Evolutionary conservation across 2,329 filamentous ascomycete genomes (phyloP), one percentile per base, ranked within the genome.

Genomic region (Xylariaceae sp.): DNA sequence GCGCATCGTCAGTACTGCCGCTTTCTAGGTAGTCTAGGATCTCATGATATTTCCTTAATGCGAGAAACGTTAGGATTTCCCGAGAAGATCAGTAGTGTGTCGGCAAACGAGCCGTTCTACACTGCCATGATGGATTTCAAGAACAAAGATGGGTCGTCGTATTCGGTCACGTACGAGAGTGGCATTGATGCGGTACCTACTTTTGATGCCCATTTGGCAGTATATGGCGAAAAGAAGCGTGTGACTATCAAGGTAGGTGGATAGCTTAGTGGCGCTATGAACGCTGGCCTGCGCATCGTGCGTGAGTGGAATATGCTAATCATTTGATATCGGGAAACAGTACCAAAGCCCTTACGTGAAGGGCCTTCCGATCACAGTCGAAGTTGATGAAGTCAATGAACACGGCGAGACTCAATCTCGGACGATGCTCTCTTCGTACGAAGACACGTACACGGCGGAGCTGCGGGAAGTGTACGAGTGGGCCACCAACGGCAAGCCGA

Each of bases 11-110:
- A 62, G 9, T 65, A 62, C 44, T 74, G 71, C 47, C 66, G 69
- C 1, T 73, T 78, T 47, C 63, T 80, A 5, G 71, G 68, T 2
- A 70, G 69, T 35, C 62, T 81, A 1, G 79, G 77, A 2, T 75
- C 73, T 3, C 78, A 83, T 50, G 79, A 82, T 53, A 58, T 83
- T 0, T 75, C 71, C 0, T 54, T 75, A 2, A 78, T 83, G 76
- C 68, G 79, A 11, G 79, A 83, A 58, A 72, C 70, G 1, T 58
- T 81, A 0, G 78, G 77, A 1, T 36, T 36, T 15, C 33, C 33
- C 5, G 33, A 36, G 4, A 36, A 36, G 33, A 36, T 36, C 15
- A 36, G 33, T 9, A 36, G 33, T 15, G 33, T 36, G 5, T 36
- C 33, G 12, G 33, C 33, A 12, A 44, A 51, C 38, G 44, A 49